These are phyloP conservation scores for Pezicula neosporulosa DNA, from an alignment of 2,329 filamentous ascomycete species.

Conservation along the genomic window DNA sequence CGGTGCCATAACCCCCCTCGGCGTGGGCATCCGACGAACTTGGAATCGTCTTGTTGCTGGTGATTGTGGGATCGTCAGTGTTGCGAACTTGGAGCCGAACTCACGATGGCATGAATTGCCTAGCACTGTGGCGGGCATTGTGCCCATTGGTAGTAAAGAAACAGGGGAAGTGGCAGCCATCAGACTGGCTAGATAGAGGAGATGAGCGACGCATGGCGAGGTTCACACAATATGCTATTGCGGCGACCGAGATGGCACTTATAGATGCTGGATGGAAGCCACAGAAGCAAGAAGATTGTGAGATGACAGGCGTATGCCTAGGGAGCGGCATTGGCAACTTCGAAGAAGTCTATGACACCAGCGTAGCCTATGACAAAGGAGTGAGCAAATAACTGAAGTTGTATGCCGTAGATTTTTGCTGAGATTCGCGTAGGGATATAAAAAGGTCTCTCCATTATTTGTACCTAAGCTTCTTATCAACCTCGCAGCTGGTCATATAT, in stretches of 20 bases:
- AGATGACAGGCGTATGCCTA: constrained; percentile 84
- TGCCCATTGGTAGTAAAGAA: constrained; percentile 55
- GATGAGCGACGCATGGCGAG: constrained; percentile 78
- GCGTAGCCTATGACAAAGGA: constrained; percentile 68
- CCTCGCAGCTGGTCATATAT: constrained; percentile 88
- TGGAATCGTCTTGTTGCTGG: constrained; percentile 81
- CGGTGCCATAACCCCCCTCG: constrained; percentile 79
- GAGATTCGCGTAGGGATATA: constrained; percentile 66
- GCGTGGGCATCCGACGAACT: constrained; percentile 71
- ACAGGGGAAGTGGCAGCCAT: constrained; percentile 46
- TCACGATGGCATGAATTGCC: constrained; percentile 66
- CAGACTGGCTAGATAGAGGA: constrained; percentile 49
- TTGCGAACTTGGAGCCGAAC: constrained; percentile 49
- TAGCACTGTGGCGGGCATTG: constrained; percentile 79
- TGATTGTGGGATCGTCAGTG: constrained; percentile 75
- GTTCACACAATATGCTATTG: constrained; percentile 89
- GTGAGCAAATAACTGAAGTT: constrained; percentile 38
- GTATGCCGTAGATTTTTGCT: constrained; percentile 11
- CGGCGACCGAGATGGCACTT: constrained; percentile 81
- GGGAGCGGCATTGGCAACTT: constrained; percentile 95
- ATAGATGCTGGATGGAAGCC: constrained; percentile 72
- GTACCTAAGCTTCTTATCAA: constrained; percentile 93
- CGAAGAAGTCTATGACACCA: constrained; percentile 84
- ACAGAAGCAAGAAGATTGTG: constrained; percentile 51
- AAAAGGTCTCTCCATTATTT: constrained; percentile 88